Conservation (phyloP, 768 basidiomycete genomes). For the Tylopilus subfusipes region DNA sequence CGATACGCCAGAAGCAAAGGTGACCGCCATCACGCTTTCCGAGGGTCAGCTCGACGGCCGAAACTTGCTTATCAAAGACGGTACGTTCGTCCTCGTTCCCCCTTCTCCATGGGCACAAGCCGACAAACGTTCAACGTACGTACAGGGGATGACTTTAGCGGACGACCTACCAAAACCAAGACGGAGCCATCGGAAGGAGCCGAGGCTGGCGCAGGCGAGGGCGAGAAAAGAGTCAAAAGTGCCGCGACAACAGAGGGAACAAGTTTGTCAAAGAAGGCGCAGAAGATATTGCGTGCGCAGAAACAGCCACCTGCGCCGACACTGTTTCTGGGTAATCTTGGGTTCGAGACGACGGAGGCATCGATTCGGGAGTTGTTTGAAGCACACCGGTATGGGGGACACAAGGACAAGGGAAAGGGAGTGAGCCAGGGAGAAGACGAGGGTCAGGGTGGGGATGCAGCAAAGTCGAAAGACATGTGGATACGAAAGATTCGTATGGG, state of each 20-base stretch:
- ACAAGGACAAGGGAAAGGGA: slow-evolving; percentile 33
- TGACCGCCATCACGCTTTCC: slow-evolving; percentile 71
- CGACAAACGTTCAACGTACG: neutral
- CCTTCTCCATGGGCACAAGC: neutral
- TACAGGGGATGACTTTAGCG: slow-evolving; percentile 70
- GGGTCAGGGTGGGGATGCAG: neutral
- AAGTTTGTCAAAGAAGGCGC: slow-evolving; percentile 60
- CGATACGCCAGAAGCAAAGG: slow-evolving; percentile 68
- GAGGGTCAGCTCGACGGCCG: slow-evolving; percentile 83
- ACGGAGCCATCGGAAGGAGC: slow-evolving; percentile 29
- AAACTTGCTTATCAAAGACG: slow-evolving; percentile 90
- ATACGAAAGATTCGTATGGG: slow-evolving; percentile 87
- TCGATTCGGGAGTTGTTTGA: slow-evolving; percentile 72
- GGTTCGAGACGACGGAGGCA: slow-evolving; percentile 83
- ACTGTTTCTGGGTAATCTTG: slow-evolving; percentile 90
- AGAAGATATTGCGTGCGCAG: slow-evolving; percentile 72
- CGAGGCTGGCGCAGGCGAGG: slow-evolving; percentile 16
- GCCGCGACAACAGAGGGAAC: slow-evolving; percentile 28
- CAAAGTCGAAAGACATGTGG: slow-evolving; percentile 41
- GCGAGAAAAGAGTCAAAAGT: slow-evolving; percentile 20
- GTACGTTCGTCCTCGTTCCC: slow-evolving; percentile 36
- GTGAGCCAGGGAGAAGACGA: slow-evolving; percentile 3
- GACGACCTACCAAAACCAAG: slow-evolving; percentile 52
- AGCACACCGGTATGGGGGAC: slow-evolving; percentile 43
- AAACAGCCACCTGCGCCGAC: slow-evolving; percentile 83